A percentile compares a stretch with the other conserved stretches of the same genome.
These are phyloP conservation scores for Dendrobium huoshanense DNA, from an alignment of 106 monocot genomes.

Conservation along the genomic window DNA sequence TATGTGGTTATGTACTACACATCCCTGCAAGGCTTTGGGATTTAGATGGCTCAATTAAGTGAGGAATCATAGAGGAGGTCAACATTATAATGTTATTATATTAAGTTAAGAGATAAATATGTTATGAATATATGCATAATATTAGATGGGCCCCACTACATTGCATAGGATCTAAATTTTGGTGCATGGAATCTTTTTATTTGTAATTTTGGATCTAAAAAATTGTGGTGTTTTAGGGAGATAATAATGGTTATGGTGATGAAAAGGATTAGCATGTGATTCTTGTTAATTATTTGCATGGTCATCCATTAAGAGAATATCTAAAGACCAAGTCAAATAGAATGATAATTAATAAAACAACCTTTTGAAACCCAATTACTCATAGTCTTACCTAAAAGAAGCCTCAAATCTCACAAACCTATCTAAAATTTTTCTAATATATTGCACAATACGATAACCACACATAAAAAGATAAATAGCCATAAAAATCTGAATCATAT, in stretches of 20 bases:
- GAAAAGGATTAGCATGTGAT: neutral
- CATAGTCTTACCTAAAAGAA: too few species aligned
- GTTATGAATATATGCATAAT: neutral
- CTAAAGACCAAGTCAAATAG: neutral
- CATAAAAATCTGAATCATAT: too few species aligned
- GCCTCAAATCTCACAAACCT: too few species aligned
- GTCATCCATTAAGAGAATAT: neutral
- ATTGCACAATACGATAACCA: too few species aligned
- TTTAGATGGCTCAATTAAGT: too few species aligned
- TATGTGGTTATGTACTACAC: too few species aligned
- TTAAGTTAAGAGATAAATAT: neutral
- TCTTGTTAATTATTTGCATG: neutral
- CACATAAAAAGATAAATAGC: too few species aligned
- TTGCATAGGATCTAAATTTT: neutral
- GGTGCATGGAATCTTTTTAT: neutral
- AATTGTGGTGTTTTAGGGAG: neutral
- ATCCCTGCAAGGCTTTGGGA: too few species aligned
- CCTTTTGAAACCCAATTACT: too few species aligned
- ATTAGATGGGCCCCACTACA: neutral
- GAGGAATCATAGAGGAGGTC: too few species aligned
- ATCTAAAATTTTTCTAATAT: too few species aligned
- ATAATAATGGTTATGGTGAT: neutral
- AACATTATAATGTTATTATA: neutral
- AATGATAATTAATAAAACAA: too few species aligned
- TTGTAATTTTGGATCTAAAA: neutral